These are phyloP conservation scores for Erigeron philadelphicus DNA, from an alignment of 140 eudicot species.

Conservation along the genomic window DNA sequence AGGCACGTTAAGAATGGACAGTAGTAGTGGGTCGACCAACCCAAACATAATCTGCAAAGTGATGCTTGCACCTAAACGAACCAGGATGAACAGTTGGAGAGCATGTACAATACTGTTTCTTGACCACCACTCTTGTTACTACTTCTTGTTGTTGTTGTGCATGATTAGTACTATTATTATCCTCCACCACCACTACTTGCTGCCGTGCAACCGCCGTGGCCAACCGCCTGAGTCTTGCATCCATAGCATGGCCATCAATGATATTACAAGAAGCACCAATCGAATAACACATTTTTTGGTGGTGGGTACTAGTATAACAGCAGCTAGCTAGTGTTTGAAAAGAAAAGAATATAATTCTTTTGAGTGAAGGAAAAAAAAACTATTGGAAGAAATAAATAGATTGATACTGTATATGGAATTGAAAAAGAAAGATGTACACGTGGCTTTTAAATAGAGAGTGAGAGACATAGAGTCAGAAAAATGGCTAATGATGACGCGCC, in stretches of 20 bases:
- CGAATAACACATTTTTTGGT: slow-evolving; percentile 34
- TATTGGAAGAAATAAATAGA: no score
- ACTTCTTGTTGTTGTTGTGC: no score
- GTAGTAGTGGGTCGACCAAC: slow-evolving; percentile 10
- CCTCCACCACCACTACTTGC: slow-evolving; percentile 19
- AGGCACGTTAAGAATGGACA: no score
- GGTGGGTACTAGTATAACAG: no score
- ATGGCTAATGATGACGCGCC: no score
- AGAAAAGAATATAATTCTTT: no score
- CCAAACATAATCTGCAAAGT: slow-evolving; percentile 56
- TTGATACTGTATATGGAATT: no score
- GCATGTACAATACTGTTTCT: slow-evolving; percentile 38
- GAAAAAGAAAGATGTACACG: no score
- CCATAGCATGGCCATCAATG: not conserved
- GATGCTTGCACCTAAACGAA: slow-evolving; percentile 65
- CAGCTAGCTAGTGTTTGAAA: no score
- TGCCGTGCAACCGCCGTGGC: slow-evolving; percentile 18
- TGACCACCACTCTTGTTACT: slow-evolving; percentile 3
- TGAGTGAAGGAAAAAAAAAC: no score
- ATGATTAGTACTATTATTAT: slow-evolving; percentile 18
- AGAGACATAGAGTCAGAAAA: no score
- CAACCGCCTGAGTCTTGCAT: slow-evolving; percentile 11
- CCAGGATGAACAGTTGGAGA: slow-evolving; percentile 80
- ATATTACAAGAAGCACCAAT: not conserved
- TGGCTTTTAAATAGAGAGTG: no score